Evolutionary conservation across 306 rosid genomes (phyloP).

Genomic region (Urtica urens): DNA sequence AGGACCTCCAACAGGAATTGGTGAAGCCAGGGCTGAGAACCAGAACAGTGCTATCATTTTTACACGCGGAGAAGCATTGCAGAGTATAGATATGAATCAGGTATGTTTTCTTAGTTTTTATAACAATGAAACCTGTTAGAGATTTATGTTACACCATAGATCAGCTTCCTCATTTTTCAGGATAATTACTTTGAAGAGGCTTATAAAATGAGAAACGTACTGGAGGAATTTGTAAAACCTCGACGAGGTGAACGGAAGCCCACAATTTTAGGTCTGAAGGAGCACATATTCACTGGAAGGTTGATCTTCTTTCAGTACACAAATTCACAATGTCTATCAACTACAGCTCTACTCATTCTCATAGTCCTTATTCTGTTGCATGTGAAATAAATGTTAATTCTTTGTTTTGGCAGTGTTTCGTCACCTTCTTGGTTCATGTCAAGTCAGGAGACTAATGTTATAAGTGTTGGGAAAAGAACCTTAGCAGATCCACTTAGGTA

Average conservation of each 20-base stretch:
- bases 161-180: too few species aligned
- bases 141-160: background rate
- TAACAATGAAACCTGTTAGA: background rate
- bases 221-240: conserved; percentile 58
- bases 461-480: conserved; percentile 84
- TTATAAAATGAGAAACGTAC: conserved; percentile 88
- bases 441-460: conserved; percentile 91
- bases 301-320: conserved; percentile 26
- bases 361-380: conserved; percentile 5
- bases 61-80: conserved; percentile 96
- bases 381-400: conserved; percentile 15
- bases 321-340: too few species aligned
- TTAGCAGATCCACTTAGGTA: conserved; percentile 94
- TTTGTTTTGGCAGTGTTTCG: conserved; percentile 72
- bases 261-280: conserved; percentile 87
- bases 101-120: conserved; percentile 24
- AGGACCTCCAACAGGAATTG: conserved; percentile 75
- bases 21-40: conserved; percentile 97
- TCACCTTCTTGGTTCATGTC: conserved; percentile 99
- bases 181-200: conserved; percentile 97
- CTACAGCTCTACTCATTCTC: too few species aligned
- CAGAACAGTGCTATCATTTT: conserved; percentile 96
- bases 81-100: conserved; percentile 98
- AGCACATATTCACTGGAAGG: conserved; percentile 99
- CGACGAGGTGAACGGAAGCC: conserved; percentile 53